Base-by-base conservation (phyloP, 768 basidiomycete species). In the Amyloporia xantha region DNA sequence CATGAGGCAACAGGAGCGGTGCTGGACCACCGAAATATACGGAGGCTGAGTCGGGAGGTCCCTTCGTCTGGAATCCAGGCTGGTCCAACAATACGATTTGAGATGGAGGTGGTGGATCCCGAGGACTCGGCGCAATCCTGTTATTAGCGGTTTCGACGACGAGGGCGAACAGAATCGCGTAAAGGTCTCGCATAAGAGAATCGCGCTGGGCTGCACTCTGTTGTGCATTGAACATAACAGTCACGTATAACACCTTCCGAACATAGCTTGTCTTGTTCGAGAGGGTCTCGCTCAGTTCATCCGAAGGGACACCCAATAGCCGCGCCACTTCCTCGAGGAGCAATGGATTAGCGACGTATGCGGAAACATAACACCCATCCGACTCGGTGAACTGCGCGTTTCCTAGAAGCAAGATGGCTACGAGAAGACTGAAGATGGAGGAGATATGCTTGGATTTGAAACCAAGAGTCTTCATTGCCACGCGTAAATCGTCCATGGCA, bases 261-360 rank as follows among this genome's bases (percentile, higher is more conserved):
- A 94, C 86, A 62, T 91, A 95, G 54, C 77, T 84, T n/a, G 91
- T 90, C 72, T 81, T 85, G 66, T 90, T 91, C 11, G 88, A 91
- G 47, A 95, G 71, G 15, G 83, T 73, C 59, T 85, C 81, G 24
- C 73, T 74, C 30, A 95, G 77, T n/a, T 92, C 91, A 13, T 94
- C 92, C 1, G 84, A 54, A 0, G 75, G 51, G 12, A 93, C 78
- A 27, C 91, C 90, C n/a, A 95, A 73, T 21, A 91, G 69, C 23
- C 77, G 73, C 4, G 90, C 78, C 2, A 78, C 79, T 20, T 83
- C 84, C 24, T 86, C 85, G 7, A 95, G 76, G 4, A 79, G 67
- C 2, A 58, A 61, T 0, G 60, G 52, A 50, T 79, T 79, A 3
- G 68, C 59, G 33, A 81, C 68, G 21, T 71, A 73, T 1, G 89